phyloP scores from a whole-genome alignment of 208 protist species.

The Phytomonas sp. region DNA sequence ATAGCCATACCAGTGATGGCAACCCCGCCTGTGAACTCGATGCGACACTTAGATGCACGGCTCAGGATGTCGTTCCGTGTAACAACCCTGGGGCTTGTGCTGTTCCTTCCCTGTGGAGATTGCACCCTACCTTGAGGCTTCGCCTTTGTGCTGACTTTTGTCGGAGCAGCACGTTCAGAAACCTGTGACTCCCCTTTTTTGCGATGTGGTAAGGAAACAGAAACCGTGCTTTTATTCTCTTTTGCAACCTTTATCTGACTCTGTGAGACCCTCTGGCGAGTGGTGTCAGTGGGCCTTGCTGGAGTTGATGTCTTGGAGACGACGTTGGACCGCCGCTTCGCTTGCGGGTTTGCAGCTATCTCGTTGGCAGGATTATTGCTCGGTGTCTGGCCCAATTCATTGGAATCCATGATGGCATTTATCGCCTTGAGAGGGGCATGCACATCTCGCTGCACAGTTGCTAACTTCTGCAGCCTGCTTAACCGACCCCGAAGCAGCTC shows the following conservation, averaged over 20 bases:
- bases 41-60: slow-evolving; percentile 34
- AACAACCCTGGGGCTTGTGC: not conserved
- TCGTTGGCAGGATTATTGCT: not conserved
- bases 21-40: slow-evolving; percentile 52
- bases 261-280: not conserved
- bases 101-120: not conserved
- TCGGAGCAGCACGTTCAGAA: not conserved
- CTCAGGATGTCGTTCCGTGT: slow-evolving; percentile 20
- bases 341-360: not conserved
- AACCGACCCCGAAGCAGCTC: not conserved
- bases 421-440: not conserved
- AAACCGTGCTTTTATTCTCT: not conserved
- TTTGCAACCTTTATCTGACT: not conserved
- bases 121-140: not conserved
- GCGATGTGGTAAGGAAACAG: not conserved
- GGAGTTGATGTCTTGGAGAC: not conserved
- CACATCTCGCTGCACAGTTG: not conserved
- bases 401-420: not conserved
- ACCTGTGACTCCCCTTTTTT: not conserved
- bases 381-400: not conserved
- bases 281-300: not conserved
- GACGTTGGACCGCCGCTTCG: not conserved
- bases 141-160: not conserved
- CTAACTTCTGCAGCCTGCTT: not conserved
- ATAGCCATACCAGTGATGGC: slow-evolving; percentile 64